Evolutionary conservation across 108 stramenopile genomes (phyloP).

Genomic region (Chaetoceros muelleri): DNA sequence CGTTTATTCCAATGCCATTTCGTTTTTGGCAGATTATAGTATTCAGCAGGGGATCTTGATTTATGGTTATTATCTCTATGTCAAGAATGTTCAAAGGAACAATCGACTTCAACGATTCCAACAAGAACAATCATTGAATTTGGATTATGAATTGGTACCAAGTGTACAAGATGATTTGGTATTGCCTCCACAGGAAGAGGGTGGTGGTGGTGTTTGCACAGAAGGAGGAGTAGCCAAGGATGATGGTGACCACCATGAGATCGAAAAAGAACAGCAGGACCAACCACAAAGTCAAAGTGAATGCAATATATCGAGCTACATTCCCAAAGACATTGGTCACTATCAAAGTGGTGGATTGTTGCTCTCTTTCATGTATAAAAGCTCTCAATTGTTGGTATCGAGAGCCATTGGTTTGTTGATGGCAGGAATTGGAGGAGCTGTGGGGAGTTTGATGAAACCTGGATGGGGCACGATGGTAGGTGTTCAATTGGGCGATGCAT

Average conservation of each 20-base stretch:
- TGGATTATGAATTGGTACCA: neutral
- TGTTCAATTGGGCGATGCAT: conserved; percentile 28
- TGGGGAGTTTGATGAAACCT: conserved; percentile 27
- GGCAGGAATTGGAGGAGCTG: conserved; percentile 27
- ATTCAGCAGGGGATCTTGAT: conserved; percentile 40
- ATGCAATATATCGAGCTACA: no score
- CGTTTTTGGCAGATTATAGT: conserved; percentile 40
- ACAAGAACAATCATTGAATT: neutral
- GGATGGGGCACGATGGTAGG: conserved; percentile 40
- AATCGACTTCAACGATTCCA: neutral
- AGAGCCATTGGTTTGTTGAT: conserved; percentile 21
- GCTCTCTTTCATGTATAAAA: conserved; percentile 20
- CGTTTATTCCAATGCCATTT: conserved; percentile 34
- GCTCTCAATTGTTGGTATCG: conserved; percentile 16
- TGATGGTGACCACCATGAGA: no score
- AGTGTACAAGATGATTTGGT: neutral
- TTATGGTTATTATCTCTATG: conserved; percentile 39
- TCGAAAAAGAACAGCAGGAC: neutral
- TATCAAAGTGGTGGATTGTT: conserved; percentile 4
- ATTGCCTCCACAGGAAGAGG: neutral
- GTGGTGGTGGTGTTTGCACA: neutral
- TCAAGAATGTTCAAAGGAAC: conserved; percentile 12
- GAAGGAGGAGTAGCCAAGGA: no score
- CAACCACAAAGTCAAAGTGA: neutral
- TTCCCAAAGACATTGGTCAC: neutral